Evolutionary conservation across 768 basidiomycete genomes (phyloP), one percentile per base, ranked within the genome.

Genomic region (Boletus sp.): DNA sequence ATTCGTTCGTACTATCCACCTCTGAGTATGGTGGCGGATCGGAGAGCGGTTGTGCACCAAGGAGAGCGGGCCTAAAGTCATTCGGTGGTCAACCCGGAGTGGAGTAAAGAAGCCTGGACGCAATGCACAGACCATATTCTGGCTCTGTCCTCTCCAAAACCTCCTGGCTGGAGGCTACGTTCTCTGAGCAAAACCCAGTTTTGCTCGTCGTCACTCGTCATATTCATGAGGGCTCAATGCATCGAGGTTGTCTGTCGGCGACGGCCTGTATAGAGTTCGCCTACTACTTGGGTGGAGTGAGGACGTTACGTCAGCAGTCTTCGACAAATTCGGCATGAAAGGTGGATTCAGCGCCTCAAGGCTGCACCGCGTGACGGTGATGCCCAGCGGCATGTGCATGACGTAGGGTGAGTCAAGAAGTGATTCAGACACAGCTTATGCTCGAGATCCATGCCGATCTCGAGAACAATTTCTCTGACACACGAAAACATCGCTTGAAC

Each of bases 131-230:
- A 83, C 89, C 89, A 90, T 66, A 88, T 73, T 41, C 74, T 67
- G 20, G 65, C 71, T 66, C 89, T 77, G 35, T 79, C 77, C 10
- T 71, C 68, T 24, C 85, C 84, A 63, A 90, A 90, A 4, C 89
- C 89, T n/a, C 83, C 79, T 35, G 83, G 81, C 42, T 65, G 63
- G 17, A 89, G 69, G 58, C 85, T 87, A 50, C 68, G 70, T 50
- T 62, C 63, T 55, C 81, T 76, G 40, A 84, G 73, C 2, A 57
- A 66, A 2, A 73, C 66, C 85, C 84, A 87, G 60, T 78, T 75
- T 53, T 73, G 55, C 33, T 66, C 53, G 51, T 69, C 64, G 50
- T 62, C 61, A 37, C 49, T 65, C 24, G 57, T 57, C 18, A 57
- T 44, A 60, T 56, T 55, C 65, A 69, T 69, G 60, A 56, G 49